phyloP scores from a whole-genome alignment of 805 yeast species.

The Yarrowia sp. region DNA sequence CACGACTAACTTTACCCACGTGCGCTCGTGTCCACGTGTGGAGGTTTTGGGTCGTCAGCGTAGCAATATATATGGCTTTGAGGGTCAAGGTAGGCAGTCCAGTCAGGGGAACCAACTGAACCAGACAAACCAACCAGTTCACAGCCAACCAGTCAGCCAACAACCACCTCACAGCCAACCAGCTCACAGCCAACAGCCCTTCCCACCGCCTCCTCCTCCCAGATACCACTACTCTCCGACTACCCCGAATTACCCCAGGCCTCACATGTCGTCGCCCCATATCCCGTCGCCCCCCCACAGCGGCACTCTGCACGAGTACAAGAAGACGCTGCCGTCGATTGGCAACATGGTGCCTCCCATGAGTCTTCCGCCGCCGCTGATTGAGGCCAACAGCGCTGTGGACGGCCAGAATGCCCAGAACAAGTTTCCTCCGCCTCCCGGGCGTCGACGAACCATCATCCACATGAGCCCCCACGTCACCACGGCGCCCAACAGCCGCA shows the following conservation, averaged over 20 bases:
- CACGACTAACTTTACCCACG: slow-evolving; percentile 39
- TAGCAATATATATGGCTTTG: slow-evolving; percentile 20
- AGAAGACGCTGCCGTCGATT: slow-evolving; percentile 32
- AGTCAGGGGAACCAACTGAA: too few species aligned
- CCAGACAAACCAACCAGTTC: too few species aligned
- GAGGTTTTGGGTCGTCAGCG: slow-evolving; percentile 34
- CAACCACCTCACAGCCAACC: too few species aligned
- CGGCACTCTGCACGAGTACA: slow-evolving; percentile 27
- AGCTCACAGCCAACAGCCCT: too few species aligned
- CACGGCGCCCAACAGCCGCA: slow-evolving; percentile 15
- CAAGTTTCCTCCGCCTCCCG: slow-evolving; percentile 27
- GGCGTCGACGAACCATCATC: slow-evolving; percentile 13
- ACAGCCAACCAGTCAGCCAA: too few species aligned
- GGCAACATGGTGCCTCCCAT: slow-evolving; percentile 31
- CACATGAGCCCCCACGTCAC: slow-evolving; percentile 25
- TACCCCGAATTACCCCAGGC: neutral
- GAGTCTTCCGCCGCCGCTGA: slow-evolving; percentile 25
- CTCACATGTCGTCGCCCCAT: slow-evolving; percentile 19
- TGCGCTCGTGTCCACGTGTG: slow-evolving; percentile 39
- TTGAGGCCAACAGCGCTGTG: neutral
- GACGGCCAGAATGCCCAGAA: neutral
- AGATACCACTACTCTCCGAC: neutral
- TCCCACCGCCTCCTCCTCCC: neutral
- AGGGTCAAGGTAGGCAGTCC: neutral
- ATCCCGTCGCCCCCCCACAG: slow-evolving; percentile 33